Conservation (phyloP, 768 basidiomycete genomes). For the Mycena kentingensis region DNA sequence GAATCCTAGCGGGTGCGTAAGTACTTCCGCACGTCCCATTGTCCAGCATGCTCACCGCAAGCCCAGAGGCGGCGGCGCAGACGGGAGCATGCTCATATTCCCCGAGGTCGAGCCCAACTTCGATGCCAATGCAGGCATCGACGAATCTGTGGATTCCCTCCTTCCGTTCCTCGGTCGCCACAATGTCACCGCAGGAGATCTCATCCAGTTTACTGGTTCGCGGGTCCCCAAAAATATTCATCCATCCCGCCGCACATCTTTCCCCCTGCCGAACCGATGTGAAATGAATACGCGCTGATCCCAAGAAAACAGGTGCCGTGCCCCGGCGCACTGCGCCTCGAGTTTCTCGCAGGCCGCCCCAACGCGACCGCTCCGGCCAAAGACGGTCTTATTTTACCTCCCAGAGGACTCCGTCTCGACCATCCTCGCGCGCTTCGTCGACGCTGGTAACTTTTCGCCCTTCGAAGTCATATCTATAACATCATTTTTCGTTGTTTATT, state of each 20-base stretch:
- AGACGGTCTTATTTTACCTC: background rate
- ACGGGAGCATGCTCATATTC: constrained; percentile 34
- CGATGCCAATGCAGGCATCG: constrained; percentile 18
- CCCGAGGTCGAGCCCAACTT: constrained; percentile 25
- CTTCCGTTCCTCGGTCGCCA: constrained; percentile 2
- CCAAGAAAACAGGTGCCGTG: background rate
- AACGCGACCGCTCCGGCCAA: constrained; percentile 17
- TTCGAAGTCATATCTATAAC: no score
- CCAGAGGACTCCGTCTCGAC: constrained; percentile 25
- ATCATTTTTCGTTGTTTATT: no score
- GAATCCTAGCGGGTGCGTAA: background rate
- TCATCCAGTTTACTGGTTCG: constrained; percentile 14
- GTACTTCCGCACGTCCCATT: background rate
- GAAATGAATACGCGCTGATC: background rate
- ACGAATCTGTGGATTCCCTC: constrained; percentile 22
- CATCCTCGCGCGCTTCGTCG: constrained; percentile 30
- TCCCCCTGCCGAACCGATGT: background rate
- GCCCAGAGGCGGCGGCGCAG: constrained; percentile 33
- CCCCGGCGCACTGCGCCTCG: constrained; percentile 32
- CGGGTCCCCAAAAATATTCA: background rate
- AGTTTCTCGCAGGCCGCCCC: constrained; percentile 34
- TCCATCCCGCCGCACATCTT: constrained; percentile 1
- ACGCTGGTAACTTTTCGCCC: constrained; percentile 28
- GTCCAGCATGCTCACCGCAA: constrained; percentile 16
- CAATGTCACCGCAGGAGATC: constrained; percentile 24